Base-by-base conservation (phyloP, 352 stramenopile species). In the Pythium rhizo-oryzae region DNA sequence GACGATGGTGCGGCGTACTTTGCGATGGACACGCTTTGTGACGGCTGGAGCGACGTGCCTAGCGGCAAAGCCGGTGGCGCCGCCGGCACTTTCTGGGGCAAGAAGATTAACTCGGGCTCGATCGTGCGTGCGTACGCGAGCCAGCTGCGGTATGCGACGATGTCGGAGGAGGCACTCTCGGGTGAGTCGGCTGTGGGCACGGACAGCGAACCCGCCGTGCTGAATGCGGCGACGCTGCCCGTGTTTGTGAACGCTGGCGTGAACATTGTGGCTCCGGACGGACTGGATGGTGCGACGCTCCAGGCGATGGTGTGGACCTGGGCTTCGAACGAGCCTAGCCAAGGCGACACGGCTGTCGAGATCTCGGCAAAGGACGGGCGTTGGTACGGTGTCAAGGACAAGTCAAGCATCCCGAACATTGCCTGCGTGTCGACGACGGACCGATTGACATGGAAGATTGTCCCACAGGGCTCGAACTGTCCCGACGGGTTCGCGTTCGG, bases 241-340 rank as follows among this genome's bases (percentile, higher is more conserved):
- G 67, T 74, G 12, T 85, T 87, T 41, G 71, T 86, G 53, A 75
- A 78, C 24, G 78, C 79, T 0, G 82, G 82, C 18, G 79, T 86
- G 35, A 91, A 91, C 58, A 69, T 91, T 41, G 28, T 89, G 15
- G 77, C 84, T 6, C 77, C 82, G 3, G 84, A 92, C 56, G 69
- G 70, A 30, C 51, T 92, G n/a, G 82, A 90, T 28, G 82, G 80
- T 11, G 50, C 65, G 9, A 55, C 71, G 13, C 74, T 91, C 71
- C 67, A 78, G 5, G 81, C 82, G 0, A 76, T 89, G 76, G 66
- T 92, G 19, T 92, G 84, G 84, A 80, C 69, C 4, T 92, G 82
- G 79, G 84, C 84, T 1, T 44, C 73, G 37, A 79, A 81, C 30
- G 82, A 91, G 47, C 82, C 82, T 25, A 68, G 62, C 23, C 52